Base-by-base conservation (phyloP, 306 rosid species). In the Ochetophila trinervis region DNA sequence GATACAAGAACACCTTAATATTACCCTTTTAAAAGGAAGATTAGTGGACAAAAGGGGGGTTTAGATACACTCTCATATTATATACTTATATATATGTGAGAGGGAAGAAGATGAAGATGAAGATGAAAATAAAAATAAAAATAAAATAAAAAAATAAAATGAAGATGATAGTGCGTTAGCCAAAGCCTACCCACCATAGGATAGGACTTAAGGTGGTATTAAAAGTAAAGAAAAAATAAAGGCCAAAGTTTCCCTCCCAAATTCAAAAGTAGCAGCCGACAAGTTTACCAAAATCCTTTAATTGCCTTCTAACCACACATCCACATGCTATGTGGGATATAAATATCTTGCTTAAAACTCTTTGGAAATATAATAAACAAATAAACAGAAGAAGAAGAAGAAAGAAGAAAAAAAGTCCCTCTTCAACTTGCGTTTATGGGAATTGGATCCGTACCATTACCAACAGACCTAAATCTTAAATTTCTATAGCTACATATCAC, bases 1-100 rank as follows among this genome's bases (percentile, higher is more conserved):
- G 44, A 32, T 32, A 30, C 40, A 34, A 37, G 65, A 57, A 8
- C 52, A 53, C 67, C 55, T 69, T 53, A 68, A 4, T 27, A 73
- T 50, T 40, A 63, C 53, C 60, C 44, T 50, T 54, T 58, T 47
- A 75, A 68, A 63, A 60, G 66, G 56, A 40, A 36, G 14, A 65
- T 57, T 69, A 74, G 74, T 73, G 80, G 78, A 73, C 23, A 72
- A 70, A 81, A 74, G 63, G 68, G 69, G 52, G 68, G 50, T 80
- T 78, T 69, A 66, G 69, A 62, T 59, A 47, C 37, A n/a, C n/a
- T n/a, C n/a, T n/a, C n/a, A 70, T 27, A 58, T 27, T 27, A 27
- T 27, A 27, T 27, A 27, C 4, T 1, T 27, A 27, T 27, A 36
- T 36, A 5, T 36, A 36, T 36, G 42, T 37, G 13, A 5, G 20